Evolutionary conservation across 495 filamentous ascomycete genomes (phyloP), one percentile per base, ranked within the genome.

Genomic region (Penicillium diatomitis): DNA sequence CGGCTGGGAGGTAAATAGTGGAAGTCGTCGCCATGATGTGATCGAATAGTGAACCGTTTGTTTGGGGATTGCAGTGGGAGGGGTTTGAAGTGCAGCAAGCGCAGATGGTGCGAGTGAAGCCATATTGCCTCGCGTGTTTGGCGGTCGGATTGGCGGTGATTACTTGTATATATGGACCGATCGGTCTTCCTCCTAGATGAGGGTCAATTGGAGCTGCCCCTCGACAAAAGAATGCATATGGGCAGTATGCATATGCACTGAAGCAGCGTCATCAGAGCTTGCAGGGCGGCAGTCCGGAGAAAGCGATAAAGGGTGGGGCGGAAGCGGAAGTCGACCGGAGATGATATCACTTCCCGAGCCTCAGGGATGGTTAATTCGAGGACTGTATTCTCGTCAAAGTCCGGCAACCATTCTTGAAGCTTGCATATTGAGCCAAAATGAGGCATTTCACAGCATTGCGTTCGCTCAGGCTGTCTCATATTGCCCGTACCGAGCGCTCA

Each of bases 1-100:
- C 83, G 8, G 66, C 64, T 4, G 74, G 73, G 28, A 75, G 61
- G 53, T 43, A 29, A 30, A 35, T 2, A 34, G 32, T 44, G 3
- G 12, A 8, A 8, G 40, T 38, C 20, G 34, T 40, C 40, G 36
- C 3, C 32, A 35, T 41, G 47, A 34, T 42, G 9, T 20, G 10
- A 5, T 28, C 20, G 20, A 20, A 20, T 20, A 20, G 20, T 20
- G 20, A 20, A 20, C 20, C 20, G 20, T 20, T 20, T 20, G 20
- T 20, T 20, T 20, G 20, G 20, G 20, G 20, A 20, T 20, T 2
- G 20, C 20, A 20, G 20, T 20, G 20, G 20, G 20, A 20, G 20
- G 20, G 0, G 20, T 20, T 20, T 20, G 20, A 20, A 20, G 20
- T 20, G 20, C 20, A 20, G 20, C 20, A 20, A 20, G 20, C 20